Conservation (phyloP, 805 yeast genomes). For the Scheffersomyces stipitis region DNA sequence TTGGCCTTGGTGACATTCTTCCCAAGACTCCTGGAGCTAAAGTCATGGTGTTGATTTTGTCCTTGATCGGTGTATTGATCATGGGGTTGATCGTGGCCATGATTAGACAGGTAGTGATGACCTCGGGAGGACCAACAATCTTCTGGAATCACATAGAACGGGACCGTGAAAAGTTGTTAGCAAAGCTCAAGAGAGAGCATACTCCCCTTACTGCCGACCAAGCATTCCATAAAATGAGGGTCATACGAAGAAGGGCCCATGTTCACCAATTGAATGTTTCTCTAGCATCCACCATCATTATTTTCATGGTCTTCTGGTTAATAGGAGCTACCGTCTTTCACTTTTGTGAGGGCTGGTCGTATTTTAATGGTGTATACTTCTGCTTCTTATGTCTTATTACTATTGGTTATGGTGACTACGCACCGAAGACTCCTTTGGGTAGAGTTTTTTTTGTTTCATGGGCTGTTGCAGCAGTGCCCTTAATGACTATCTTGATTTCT, state of each 20-base stretch:
- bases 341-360: constrained; percentile 67
- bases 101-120: constrained; percentile 62
- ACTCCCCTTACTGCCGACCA: constrained; percentile 37
- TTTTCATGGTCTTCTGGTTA: constrained; percentile 63
- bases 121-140: constrained; percentile 61
- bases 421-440: constrained; percentile 65
- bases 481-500: constrained; percentile 80
- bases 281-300: constrained; percentile 35
- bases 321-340: constrained; percentile 69
- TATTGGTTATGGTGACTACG: constrained; percentile 80
- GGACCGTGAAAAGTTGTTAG: constrained; percentile 37
- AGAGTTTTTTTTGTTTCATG: constrained; percentile 72
- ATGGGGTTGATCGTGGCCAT: constrained; percentile 74
- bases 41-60: constrained; percentile 60
- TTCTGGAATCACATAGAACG: constrained; percentile 66
- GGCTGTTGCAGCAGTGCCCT: constrained; percentile 81
- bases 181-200: constrained; percentile 15
- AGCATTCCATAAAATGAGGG: constrained; percentile 57
- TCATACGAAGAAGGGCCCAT: constrained; percentile 44
- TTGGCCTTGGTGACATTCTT: constrained; percentile 76
- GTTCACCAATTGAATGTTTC: constrained; percentile 38
- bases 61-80: constrained; percentile 67
- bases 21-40: constrained; percentile 56
- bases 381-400: constrained; percentile 74
- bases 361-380: constrained; percentile 71